A percentile compares a stretch with the other conserved stretches of the same genome.
phyloP scores from a whole-genome alignment of 306 rosid species.

The Sicyos baderoa region DNA sequence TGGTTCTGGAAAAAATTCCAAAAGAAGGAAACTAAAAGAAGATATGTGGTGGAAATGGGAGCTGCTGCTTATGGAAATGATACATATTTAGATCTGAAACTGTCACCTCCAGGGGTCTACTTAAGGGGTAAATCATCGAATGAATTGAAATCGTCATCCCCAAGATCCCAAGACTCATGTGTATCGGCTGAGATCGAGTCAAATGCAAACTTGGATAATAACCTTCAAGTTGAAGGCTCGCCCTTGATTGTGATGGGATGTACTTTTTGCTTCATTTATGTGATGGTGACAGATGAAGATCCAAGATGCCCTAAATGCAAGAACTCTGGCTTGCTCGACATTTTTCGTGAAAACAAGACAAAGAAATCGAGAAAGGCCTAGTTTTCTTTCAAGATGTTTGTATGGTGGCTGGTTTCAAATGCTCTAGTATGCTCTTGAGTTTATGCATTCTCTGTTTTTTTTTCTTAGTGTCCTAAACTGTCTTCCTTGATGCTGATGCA shows the following conservation, averaged over 20 bases:
- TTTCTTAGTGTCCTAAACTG: not conserved
- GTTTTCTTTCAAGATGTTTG: not conserved
- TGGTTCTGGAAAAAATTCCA: constrained; percentile 1
- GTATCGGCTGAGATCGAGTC: constrained; percentile 14
- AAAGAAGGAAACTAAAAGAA: constrained; percentile 16
- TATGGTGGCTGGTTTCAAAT: constrained; percentile 1
- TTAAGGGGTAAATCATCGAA: not conserved
- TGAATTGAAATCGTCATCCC: constrained; percentile 18
- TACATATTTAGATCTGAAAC: constrained; percentile 20
- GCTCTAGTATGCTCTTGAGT: constrained; percentile 6
- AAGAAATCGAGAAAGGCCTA: constrained; percentile 13
- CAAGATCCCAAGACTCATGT: constrained; percentile 22
- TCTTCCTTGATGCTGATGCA: constrained; percentile 5
- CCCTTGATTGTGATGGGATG: constrained; percentile 20
- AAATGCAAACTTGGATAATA: not conserved
- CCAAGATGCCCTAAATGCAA: constrained; percentile 24
- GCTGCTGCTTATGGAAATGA: not conserved
- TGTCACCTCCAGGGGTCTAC: constrained; percentile 20
- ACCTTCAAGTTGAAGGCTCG: not conserved
- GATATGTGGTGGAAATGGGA: not conserved
- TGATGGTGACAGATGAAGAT: constrained; percentile 17
- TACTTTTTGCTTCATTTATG: constrained; percentile 11
- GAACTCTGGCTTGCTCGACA: constrained; percentile 5
- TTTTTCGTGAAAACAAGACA: constrained; percentile 1
- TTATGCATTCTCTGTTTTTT: not conserved